Evolutionary conservation across 2,329 filamentous ascomycete genomes (phyloP).

Genomic region (Taxawa tesnikishii): DNA sequence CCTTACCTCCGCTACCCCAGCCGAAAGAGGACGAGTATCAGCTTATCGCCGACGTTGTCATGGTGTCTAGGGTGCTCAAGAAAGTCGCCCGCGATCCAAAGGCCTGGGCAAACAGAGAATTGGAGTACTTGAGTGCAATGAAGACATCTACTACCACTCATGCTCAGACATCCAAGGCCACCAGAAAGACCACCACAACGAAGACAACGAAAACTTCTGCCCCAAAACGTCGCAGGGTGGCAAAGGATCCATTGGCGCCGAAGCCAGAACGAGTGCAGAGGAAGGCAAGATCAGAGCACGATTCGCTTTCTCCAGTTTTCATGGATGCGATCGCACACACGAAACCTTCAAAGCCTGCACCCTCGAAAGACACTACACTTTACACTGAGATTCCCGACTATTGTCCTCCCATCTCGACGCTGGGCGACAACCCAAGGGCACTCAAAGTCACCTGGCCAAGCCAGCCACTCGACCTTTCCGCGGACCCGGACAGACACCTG

Average conservation of each 20-base stretch:
- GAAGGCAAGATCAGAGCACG: not conserved
- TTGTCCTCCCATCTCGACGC: constrained; percentile 55
- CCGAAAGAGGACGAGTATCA: no score
- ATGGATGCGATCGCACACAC: not conserved
- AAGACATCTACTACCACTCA: not conserved
- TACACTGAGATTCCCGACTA: constrained; percentile 37
- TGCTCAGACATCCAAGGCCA: not conserved
- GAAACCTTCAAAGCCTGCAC: not conserved
- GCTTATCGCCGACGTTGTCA: no score
- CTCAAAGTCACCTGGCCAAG: constrained; percentile 27
- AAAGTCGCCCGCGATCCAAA: not conserved
- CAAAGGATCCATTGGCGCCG: not conserved
- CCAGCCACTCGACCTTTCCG: constrained; percentile 59
- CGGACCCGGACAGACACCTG: constrained; percentile 55
- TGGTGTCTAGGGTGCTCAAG: not conserved
- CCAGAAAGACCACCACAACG: no score
- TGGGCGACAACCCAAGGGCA: constrained; percentile 43
- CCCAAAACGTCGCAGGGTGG: not conserved
- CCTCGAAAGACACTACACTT: not conserved
- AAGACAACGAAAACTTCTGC: no score
- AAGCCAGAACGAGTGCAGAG: not conserved
- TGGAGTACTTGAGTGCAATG: not conserved
- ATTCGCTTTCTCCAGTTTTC: not conserved
- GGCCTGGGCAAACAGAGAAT: not conserved
- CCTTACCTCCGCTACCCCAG: not conserved